Evolutionary conservation across 73 alveolate genomes (phyloP).

Genomic region (Tetrahymena elliotti): DNA sequence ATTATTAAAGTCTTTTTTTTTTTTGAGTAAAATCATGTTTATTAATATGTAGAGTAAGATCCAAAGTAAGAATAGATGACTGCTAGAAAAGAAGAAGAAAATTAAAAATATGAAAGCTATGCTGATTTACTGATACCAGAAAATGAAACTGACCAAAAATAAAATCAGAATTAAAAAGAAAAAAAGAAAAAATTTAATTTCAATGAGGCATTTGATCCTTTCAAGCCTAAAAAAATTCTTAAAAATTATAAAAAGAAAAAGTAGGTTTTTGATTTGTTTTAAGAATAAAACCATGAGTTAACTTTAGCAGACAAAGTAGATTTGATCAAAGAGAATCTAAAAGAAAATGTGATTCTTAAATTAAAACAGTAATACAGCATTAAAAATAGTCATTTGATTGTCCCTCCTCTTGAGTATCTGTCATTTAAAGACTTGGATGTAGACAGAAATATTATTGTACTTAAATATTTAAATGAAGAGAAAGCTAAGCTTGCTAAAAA

Average conservation of each 20-base stretch:
- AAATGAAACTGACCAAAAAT: background rate
- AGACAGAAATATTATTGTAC: background rate
- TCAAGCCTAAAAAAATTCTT: background rate
- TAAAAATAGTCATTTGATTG: background rate
- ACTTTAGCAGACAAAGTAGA: background rate
- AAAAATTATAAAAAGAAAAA: background rate
- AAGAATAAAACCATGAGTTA: background rate
- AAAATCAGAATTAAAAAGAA: background rate
- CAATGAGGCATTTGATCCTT: background rate
- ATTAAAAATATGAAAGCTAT: background rate
- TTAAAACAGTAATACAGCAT: background rate
- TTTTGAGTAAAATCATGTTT: too few relatives aligned
- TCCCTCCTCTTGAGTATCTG: background rate
- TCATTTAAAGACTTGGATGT: background rate
- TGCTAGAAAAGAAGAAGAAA: background rate
- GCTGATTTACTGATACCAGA: background rate
- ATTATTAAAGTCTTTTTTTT: background rate
- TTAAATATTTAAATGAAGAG: background rate
- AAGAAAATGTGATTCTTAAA: background rate
- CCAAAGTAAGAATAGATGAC: background rate
- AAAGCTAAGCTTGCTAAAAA: background rate
- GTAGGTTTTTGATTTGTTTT: background rate
- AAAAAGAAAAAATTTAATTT: background rate
- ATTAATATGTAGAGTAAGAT: background rate
- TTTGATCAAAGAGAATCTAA: background rate